Conservation (phyloP, 2,329 filamentous ascomycete species). For the Cordyceps fumosorosea region DNA sequence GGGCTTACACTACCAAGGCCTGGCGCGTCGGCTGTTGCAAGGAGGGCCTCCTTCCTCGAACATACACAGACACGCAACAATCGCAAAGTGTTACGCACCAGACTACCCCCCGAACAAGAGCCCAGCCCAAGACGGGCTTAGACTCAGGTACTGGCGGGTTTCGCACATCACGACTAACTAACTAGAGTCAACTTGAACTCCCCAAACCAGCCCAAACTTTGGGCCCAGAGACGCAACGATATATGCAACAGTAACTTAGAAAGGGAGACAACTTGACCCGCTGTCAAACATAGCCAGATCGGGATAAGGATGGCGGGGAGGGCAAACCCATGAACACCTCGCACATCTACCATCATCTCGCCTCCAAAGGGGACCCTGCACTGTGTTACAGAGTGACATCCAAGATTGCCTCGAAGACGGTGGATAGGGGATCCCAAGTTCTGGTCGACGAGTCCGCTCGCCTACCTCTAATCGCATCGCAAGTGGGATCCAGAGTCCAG, state of each 20-base stretch:
- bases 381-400: not conserved
- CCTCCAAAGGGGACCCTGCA: not conserved
- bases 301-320: not conserved
- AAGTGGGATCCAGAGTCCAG: not conserved
- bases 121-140: not conserved
- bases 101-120: not conserved
- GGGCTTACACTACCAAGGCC: not conserved
- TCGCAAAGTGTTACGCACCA: not conserved
- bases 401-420: not conserved
- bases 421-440: not conserved
- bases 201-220: not conserved
- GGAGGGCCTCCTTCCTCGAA: not conserved
- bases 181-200: not conserved
- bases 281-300: not conserved
- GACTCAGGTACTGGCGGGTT: constrained; percentile 4
- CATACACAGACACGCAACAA: not conserved
- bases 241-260: not conserved
- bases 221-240: not conserved
- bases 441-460: not conserved
- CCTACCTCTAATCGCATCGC: not conserved
- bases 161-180: not conserved
- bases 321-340: not conserved
- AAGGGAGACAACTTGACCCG: not conserved
- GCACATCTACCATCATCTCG: not conserved
- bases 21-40: constrained; percentile 5